phyloP scores from a whole-genome alignment of 148 eudicot genomes.

The Tetragonia tetragonoides region DNA sequence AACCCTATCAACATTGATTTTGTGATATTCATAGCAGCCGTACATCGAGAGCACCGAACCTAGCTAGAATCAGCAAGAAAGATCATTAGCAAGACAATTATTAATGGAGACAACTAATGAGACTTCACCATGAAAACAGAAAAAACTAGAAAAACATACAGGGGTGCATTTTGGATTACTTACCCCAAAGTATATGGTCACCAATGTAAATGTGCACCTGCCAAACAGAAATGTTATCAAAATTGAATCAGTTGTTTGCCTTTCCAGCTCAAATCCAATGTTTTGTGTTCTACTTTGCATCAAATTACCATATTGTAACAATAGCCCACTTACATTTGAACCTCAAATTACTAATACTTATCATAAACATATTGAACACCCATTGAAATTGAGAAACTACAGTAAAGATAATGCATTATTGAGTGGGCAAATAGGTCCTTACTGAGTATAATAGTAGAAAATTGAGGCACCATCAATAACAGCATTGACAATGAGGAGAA shows the following conservation, averaged over 20 bases:
- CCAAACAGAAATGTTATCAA: conserved; percentile 16
- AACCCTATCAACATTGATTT: conserved; percentile 38
- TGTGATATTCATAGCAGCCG: conserved; percentile 66
- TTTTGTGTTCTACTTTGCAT: not conserved
- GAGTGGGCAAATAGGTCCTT: conserved; percentile 25
- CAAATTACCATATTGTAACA: not conserved
- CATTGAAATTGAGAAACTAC: not conserved
- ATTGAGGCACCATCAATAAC: conserved; percentile 47
- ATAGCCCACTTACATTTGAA: not conserved
- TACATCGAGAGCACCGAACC: conserved; percentile 71
- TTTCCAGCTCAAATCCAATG: conserved; percentile 7
- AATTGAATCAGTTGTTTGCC: not conserved
- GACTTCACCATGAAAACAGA: not conserved
- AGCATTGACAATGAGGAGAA: conserved; percentile 46
- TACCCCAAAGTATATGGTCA: conserved; percentile 91
- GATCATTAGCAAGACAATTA: not conserved
- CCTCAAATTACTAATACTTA: not conserved
- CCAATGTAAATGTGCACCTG: conserved; percentile 91
- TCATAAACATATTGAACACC: not conserved
- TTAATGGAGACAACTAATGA: not conserved
- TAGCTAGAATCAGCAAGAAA: conserved; percentile 40
- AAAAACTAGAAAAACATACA: too few species aligned
- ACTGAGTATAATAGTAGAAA: conserved; percentile 78
- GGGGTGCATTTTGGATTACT: conserved; percentile 7
- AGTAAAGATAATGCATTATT: not conserved